Percentiles rank a stretch among this genome's conserved stretches.
These are phyloP conservation scores for Wickerhamomyces tratensis DNA, from an alignment of 805 yeast genomes.

Conservation along the genomic window DNA sequence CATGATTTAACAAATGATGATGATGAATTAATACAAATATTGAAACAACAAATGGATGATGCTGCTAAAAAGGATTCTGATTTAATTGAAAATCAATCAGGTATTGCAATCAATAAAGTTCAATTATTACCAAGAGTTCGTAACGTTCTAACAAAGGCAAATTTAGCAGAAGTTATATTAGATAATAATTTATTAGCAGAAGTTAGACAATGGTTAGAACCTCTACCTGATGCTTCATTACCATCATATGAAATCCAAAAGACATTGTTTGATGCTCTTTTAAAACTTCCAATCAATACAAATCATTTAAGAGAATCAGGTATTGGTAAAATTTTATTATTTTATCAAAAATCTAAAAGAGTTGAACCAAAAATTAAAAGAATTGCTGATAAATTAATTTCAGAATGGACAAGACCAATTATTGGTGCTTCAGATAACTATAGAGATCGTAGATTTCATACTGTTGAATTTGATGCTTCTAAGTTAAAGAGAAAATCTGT, in stretches of 20 bases:
- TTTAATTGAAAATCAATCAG: constrained; percentile 32
- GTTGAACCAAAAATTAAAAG: constrained; percentile 84
- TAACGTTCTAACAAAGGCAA: constrained; percentile 67
- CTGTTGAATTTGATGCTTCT: constrained; percentile 55
- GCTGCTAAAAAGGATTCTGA: constrained; percentile 74
- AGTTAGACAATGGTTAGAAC: constrained; percentile 95
- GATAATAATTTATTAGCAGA: constrained; percentile 92
- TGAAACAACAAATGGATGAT: constrained; percentile 84
- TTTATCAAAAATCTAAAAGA: constrained; percentile 82
- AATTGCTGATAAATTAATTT: constrained; percentile 81
- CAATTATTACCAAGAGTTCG: constrained; percentile 73
- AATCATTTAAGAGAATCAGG: constrained; percentile 93
- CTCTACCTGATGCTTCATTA: constrained; percentile 93
- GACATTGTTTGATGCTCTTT: constrained; percentile 66
- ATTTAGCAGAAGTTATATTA: constrained; percentile 82
- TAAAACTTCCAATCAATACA: constrained; percentile 83
- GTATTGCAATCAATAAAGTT: constrained; percentile 53
- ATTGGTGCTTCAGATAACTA: constrained; percentile 93
- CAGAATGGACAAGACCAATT: constrained; percentile 98
- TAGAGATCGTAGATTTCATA: constrained; percentile 71
- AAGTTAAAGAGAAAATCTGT: constrained; percentile 12
- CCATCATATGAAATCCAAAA: constrained; percentile 97
- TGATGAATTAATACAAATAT: constrained; percentile 75
- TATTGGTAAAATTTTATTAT: constrained; percentile 85
- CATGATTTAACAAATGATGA: constrained; percentile 93